phyloP scores from a whole-genome alignment of 2,329 filamentous ascomycete species.

The Amphichorda felina region DNA sequence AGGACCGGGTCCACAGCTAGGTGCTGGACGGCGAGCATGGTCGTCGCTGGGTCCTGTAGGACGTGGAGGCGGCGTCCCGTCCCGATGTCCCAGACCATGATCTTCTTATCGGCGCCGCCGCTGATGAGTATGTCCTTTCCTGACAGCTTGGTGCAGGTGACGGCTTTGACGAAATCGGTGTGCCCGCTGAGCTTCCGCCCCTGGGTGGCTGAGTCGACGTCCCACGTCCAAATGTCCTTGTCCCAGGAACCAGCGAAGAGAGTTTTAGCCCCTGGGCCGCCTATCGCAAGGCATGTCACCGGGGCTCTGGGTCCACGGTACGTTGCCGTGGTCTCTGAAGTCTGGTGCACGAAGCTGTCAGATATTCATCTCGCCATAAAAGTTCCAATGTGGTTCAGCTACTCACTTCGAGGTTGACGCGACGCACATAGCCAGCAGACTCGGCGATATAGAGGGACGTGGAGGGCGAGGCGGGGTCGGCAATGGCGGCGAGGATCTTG shows the following conservation, averaged over 20 bases:
- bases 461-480: conserved; percentile 50
- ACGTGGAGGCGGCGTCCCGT: conserved; percentile 60
- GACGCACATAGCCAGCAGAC: conserved; percentile 69
- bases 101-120: conserved; percentile 66
- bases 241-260: conserved; percentile 92
- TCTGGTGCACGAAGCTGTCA: conserved; percentile 9
- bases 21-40: conserved; percentile 69
- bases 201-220: conserved; percentile 41
- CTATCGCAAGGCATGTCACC: conserved; percentile 63
- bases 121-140: conserved; percentile 57
- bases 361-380: no score
- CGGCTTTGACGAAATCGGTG: conserved; percentile 80
- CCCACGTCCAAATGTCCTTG: conserved; percentile 82
- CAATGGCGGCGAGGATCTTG: conserved; percentile 67
- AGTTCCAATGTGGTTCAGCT: no score
- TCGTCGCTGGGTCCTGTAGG: conserved; percentile 59
- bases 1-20: conserved; percentile 62
- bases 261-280: conserved; percentile 39
- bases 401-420: conserved; percentile 61
- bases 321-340: conserved; percentile 19
- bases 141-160: conserved; percentile 50
- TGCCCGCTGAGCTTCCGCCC: conserved; percentile 62
- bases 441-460: conserved; percentile 68
- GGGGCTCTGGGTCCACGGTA: conserved; percentile 72
- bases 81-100: conserved; percentile 70